Evolutionary conservation across 2,329 filamentous ascomycete species (phyloP).

Genomic region (Colletotrichum liaoningense): DNA sequence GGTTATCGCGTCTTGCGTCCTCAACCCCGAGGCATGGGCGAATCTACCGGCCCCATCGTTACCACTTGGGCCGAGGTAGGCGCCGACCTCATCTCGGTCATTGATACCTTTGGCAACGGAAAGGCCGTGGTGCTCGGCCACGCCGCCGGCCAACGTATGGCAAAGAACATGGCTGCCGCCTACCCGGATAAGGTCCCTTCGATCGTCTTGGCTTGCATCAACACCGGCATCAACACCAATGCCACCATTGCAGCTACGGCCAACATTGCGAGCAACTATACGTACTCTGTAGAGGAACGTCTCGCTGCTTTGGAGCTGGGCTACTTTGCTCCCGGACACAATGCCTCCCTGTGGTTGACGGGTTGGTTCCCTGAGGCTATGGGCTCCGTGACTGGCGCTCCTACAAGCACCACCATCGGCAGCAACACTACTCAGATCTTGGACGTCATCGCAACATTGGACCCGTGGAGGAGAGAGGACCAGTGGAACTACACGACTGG

Average conservation of each 20-base stretch:
- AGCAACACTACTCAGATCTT: neutral
- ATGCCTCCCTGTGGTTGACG: neutral
- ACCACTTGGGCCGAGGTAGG: neutral
- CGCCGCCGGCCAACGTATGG: neutral
- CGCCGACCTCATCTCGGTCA: neutral
- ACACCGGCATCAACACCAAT: neutral
- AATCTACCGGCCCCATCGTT: neutral
- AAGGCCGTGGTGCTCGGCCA: neutral
- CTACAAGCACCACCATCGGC: neutral
- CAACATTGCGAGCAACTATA: neutral
- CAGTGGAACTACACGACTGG: neutral
- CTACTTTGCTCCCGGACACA: neutral
- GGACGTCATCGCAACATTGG: neutral
- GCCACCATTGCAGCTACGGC: neutral
- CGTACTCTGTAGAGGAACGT: neutral
- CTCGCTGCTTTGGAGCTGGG: neutral
- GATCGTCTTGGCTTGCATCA: neutral
- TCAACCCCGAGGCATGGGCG: neutral
- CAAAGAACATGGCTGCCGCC: neutral
- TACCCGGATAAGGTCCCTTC: neutral
- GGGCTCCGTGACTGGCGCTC: neutral
- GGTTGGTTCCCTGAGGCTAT: neutral
- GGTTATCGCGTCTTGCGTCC: neutral
- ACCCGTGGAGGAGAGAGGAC: neutral
- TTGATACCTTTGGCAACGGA: neutral